Percentiles rank a stretch among this genome's conserved stretches.
Evolutionary conservation across 2,329 filamentous ascomycete genomes (phyloP).

Genomic region (Stenocarpella maydis): DNA sequence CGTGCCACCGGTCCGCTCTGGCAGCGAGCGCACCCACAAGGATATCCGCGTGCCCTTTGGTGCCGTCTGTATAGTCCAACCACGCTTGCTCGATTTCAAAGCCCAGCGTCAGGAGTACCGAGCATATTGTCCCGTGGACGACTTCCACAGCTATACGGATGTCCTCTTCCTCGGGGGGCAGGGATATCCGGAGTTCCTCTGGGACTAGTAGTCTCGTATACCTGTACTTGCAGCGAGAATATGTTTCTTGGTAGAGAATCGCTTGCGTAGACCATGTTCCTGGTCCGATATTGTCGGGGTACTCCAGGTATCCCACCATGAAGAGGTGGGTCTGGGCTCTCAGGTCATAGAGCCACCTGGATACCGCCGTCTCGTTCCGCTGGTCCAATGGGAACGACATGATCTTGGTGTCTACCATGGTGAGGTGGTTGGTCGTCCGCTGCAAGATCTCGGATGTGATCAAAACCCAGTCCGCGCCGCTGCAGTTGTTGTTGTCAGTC

Average conservation of each 20-base stretch:
- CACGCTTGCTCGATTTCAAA: slow-evolving; percentile 52
- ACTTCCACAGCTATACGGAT: slow-evolving; percentile 51
- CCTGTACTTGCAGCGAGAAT: slow-evolving; percentile 52
- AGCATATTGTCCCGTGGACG: slow-evolving; percentile 51
- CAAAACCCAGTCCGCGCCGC: slow-evolving; percentile 54
- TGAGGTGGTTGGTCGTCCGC: slow-evolving; percentile 46
- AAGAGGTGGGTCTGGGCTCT: slow-evolving; percentile 52
- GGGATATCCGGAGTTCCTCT: slow-evolving; percentile 37
- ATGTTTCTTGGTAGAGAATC: slow-evolving; percentile 46
- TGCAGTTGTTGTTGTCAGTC: slow-evolving; percentile 41
- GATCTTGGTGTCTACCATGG: slow-evolving; percentile 44
- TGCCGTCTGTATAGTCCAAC: slow-evolving; percentile 37
- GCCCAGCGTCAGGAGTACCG: slow-evolving; percentile 50
- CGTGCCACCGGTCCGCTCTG: slow-evolving; percentile 41
- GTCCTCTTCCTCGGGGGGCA: slow-evolving; percentile 47
- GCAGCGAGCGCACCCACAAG: slow-evolving; percentile 23
- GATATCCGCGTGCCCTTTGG: not conserved
- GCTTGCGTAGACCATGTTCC: slow-evolving; percentile 45
- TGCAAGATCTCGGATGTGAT: slow-evolving; percentile 53
- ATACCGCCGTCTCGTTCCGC: slow-evolving; percentile 41
- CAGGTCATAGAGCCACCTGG: slow-evolving; percentile 44
- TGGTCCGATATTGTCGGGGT: slow-evolving; percentile 43
- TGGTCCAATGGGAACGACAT: slow-evolving; percentile 33
- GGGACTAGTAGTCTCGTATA: slow-evolving; percentile 48
- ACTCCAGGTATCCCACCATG: slow-evolving; percentile 55